These are phyloP conservation scores for Lyophyllum atratum DNA, from an alignment of 768 basidiomycete species.

Conservation along the genomic window DNA sequence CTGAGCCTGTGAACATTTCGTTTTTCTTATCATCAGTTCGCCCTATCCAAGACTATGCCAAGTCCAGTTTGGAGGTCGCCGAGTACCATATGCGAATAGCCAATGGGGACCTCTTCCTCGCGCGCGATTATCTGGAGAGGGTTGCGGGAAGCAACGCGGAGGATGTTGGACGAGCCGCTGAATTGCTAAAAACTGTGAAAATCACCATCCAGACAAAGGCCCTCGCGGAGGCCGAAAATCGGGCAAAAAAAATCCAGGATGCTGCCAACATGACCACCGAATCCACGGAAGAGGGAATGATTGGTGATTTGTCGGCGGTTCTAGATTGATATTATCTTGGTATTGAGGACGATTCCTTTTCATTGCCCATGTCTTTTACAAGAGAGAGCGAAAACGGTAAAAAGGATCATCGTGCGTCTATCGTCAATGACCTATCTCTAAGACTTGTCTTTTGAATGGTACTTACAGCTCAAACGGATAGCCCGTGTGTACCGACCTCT, in stretches of 20 bases:
- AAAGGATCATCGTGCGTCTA: too few species aligned
- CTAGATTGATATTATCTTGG: background rate
- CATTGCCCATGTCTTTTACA: too few species aligned
- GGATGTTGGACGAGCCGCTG: slow-evolving; percentile 74
- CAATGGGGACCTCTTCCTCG: slow-evolving; percentile 67
- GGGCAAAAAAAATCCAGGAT: slow-evolving; percentile 8
- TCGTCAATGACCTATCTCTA: too few species aligned
- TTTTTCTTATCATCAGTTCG: slow-evolving; percentile 47
- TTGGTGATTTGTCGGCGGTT: slow-evolving; percentile 1
- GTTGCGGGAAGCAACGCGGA: slow-evolving; percentile 81
- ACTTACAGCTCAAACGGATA: too few species aligned
- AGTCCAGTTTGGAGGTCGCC: slow-evolving; percentile 84
- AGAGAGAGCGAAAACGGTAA: too few species aligned
- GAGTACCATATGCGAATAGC: slow-evolving; percentile 69
- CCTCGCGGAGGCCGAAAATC: slow-evolving; percentile 16
- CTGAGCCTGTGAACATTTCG: slow-evolving; percentile 19
- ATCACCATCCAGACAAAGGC: slow-evolving; percentile 30
- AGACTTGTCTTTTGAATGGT: too few species aligned
- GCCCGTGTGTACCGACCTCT: too few species aligned
- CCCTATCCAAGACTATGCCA: slow-evolving; percentile 76
- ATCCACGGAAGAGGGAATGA: slow-evolving; percentile 1
- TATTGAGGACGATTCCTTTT: too few species aligned
- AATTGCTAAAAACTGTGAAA: slow-evolving; percentile 65
- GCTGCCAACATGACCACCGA: background rate
- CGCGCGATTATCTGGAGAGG: slow-evolving; percentile 70